A percentile compares a stretch with the other conserved stretches of the same genome.
Evolutionary conservation across 257 asterid genomes (phyloP).

Genomic region (Paraleonurus japonicus): DNA sequence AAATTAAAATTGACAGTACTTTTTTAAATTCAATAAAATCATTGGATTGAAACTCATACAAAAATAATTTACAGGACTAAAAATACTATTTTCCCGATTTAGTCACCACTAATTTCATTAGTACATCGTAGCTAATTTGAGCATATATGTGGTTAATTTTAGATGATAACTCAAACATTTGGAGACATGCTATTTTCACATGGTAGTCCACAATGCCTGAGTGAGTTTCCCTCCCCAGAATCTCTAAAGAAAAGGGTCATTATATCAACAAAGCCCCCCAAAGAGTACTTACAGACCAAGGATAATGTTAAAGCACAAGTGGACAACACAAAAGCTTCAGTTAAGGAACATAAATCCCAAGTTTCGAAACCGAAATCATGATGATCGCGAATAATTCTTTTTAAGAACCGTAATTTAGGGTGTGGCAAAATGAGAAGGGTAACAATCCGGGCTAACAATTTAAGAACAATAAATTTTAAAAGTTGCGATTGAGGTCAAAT

Average conservation of each 20-base stretch:
- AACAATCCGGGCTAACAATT: no score
- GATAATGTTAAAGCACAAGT: slow-evolving; percentile 24
- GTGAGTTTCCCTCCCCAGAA: slow-evolving; percentile 42
- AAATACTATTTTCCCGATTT: no score
- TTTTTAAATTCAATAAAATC: no score
- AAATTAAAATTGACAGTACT: no score
- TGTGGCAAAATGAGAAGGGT: no score
- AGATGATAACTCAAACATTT: slow-evolving; percentile 46
- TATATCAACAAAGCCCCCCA: slow-evolving; percentile 49
- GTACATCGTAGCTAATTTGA: background rate
- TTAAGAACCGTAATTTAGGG: no score
- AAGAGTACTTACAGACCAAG: slow-evolving; percentile 34
- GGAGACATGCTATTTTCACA: slow-evolving; percentile 42
- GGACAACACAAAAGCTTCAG: slow-evolving; percentile 21
- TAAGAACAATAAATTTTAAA: no score
- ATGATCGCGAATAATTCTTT: no score
- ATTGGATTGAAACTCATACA: no score
- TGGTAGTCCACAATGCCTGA: slow-evolving; percentile 36
- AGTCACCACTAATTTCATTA: background rate
- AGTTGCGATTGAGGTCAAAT: no score
- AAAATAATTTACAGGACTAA: no score
- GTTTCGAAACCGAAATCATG: slow-evolving; percentile 15
- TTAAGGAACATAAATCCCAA: slow-evolving; percentile 25
- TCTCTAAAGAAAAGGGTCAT: slow-evolving; percentile 32
- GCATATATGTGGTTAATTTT: slow-evolving; percentile 11